phyloP scores from a whole-genome alignment of 2,329 filamentous ascomycete species.

The Teratosphaeria destructans region DNA sequence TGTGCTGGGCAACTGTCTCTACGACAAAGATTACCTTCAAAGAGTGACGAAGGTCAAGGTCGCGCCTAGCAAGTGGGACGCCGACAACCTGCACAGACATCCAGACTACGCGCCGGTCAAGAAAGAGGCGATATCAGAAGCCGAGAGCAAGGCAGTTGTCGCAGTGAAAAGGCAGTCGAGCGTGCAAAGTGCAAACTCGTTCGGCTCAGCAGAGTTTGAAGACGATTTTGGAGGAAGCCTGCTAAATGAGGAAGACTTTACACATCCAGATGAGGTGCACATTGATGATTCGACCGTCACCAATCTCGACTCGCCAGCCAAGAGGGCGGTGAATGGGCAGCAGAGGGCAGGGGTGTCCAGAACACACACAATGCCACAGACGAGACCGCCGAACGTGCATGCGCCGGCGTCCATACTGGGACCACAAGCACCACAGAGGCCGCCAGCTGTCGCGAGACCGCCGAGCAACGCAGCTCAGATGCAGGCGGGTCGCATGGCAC shows the following conservation, averaged over 20 bases:
- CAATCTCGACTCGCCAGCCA: constrained; percentile 14
- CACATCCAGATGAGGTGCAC: constrained; percentile 66
- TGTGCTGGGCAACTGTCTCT: constrained; percentile 94
- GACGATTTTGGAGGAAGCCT: constrained; percentile 46
- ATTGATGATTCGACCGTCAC: constrained; percentile 32
- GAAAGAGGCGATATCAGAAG: constrained; percentile 36
- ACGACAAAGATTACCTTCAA: constrained; percentile 86
- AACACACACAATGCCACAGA: constrained; percentile 24
- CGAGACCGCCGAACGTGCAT: constrained; percentile 19
- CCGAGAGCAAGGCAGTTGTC: constrained; percentile 8
- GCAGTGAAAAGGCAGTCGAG: constrained; percentile 17
- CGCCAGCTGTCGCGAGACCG: constrained; percentile 12
- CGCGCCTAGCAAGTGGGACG: constrained; percentile 65
- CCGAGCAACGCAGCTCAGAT: constrained; percentile 12
- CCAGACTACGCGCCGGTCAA: constrained; percentile 56
- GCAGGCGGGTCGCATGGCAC: constrained; percentile 14
- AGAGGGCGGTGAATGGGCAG: constrained; percentile 8
- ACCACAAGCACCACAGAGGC: constrained; percentile 11
- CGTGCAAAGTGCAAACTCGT: constrained; percentile 24
- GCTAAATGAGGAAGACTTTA: constrained; percentile 47
- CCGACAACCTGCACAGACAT: constrained; percentile 72
- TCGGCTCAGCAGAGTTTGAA: constrained; percentile 36
- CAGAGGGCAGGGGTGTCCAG: constrained; percentile 14
- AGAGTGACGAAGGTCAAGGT: constrained; percentile 87
- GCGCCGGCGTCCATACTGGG: constrained; percentile 12